Evolutionary conservation across 164 flowering plant species (phyloP), one percentile per base, ranked within the genome.

Genomic region (Stephania japonica): DNA sequence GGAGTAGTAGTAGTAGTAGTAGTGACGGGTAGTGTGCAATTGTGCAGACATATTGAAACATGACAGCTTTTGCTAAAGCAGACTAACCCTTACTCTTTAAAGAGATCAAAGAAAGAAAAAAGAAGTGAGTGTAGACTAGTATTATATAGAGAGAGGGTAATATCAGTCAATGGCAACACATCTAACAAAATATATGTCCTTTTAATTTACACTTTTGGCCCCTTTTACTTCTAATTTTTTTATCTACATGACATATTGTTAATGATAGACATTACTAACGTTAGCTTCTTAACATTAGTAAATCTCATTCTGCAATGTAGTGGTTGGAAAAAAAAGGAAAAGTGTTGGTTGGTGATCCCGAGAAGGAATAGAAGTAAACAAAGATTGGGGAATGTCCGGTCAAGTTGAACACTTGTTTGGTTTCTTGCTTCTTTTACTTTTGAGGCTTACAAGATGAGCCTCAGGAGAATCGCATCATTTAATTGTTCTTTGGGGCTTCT

Each of bases 41-140:
- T n/a, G n/a, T n/a, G n/a, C 4, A 32, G 38, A 32, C 38, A 32
- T n/a, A 32, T 32, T 32, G 38, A 59, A 24, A 19, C 23, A 59
- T n/a, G 64, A 24, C 64, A 59, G 64, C 64, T 59, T 59, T 59
- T 59, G 64, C 23, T 59, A 59, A 59, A 59, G 64, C 64, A 59
- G 64, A 56, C 63, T 18, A 7, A n/a, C 19, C 64, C 5, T 1
- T 59, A 32, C 38, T 32, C 38, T 32, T 32, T 32, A 32, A 32
- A 32, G 38, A 32, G 38, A 32, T 32, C 38, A 59, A n/a, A 0
- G 5, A 7, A 23, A 59, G 21, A 7, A 5, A 9, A n/a, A 19
- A 56, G 63, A 7, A 56, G 21, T 1, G 21, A 16, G 12, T 14
- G 0, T 59, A 16, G 24, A 19, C 23, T 59, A 19, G 63, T 2